Base-by-base conservation (phyloP, 768 basidiomycete species). In the Hydnomerulius pinastri region DNA sequence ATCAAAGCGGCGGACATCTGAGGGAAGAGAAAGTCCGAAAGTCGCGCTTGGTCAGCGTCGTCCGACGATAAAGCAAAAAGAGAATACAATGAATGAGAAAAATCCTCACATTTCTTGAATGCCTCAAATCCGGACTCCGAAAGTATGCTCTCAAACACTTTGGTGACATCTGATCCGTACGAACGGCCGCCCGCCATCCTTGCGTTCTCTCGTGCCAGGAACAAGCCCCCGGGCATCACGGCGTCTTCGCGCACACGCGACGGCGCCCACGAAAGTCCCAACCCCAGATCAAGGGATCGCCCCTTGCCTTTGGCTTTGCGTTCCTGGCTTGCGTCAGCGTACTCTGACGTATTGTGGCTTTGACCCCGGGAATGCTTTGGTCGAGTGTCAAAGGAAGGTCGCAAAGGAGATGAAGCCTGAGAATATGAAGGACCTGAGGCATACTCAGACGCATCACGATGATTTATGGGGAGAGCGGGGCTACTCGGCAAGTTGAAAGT, bases 1-100 rank as follows among this genome's bases (percentile, higher is more conserved):
- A 63, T 90, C 88, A 60, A 86, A 90, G 52, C 81, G 81, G 62
- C 82, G 82, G 13, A 90, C 84, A 69, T 87, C 87, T 90, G 24
- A 36, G 24, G 27, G 37, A 25, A 47, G 30, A 9, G 6, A 62
- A 32, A 41, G 41, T 60, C 45, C 47, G 44, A 43, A 5, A 12
- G 33, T 35, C 17, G 17, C 30, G 33, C 33, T n/a, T 36, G 50
- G 56, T 58, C 46, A 61, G 49, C 29, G 32, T 47, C 15, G 10
- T 42, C 40, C 40, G 28, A 29, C 17, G n/a, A n/a, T n/a, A n/a
- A n/a, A 29, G 10, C 27, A 48, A 40, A 46, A 46, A 45, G 11
- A 17, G 43, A n/a, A n/a, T n/a, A n/a, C n/a, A n/a, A 21, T 36
- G 48, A 29, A 52, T n/a, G 12, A 20, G 35, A 40, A 53, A 41